Percentiles rank a stretch among this genome's conserved stretches.
phyloP scores from a whole-genome alignment of 768 basidiomycete species.

The Lentinula edodes region DNA sequence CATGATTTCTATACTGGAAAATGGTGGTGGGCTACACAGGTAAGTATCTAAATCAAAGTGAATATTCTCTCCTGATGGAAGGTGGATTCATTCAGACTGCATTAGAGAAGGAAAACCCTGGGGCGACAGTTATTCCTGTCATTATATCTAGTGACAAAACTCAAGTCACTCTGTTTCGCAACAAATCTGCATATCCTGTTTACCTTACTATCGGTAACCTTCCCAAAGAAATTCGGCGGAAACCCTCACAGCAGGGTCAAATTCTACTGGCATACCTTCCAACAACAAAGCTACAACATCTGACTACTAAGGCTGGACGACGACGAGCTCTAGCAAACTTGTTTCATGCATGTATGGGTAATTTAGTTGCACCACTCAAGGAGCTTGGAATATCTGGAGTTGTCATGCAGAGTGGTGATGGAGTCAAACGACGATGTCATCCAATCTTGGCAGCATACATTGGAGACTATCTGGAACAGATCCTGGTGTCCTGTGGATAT shows the following conservation, averaged over 20 bases:
- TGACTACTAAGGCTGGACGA: too few relatives aligned
- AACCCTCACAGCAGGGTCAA: constrained; percentile 12
- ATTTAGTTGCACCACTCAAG: constrained; percentile 17
- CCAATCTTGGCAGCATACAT: not conserved
- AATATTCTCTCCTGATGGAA: too few relatives aligned
- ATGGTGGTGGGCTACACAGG: constrained; percentile 51
- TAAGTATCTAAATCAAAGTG: too few relatives aligned
- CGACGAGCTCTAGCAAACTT: constrained; percentile 15
- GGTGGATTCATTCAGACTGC: too few relatives aligned
- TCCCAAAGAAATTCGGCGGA: too few relatives aligned
- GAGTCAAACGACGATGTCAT: not conserved
- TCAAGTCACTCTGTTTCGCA: too few relatives aligned
- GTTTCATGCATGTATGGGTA: constrained; percentile 22
- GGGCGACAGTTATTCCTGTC: constrained; percentile 17
- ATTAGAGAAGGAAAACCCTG: not conserved
- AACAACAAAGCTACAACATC: constrained; percentile 6
- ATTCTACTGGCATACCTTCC: constrained; percentile 27
- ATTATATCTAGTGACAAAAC: constrained; percentile 18
- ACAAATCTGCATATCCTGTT: too few relatives aligned
- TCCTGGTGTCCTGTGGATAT: too few relatives aligned
- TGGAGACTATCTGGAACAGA: constrained; percentile 12
- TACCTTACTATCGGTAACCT: too few relatives aligned
- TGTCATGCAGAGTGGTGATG: constrained; percentile 1
- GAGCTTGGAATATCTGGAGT: not conserved
- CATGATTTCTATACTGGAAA: constrained; percentile 41